Evolutionary conservation across 2,329 filamentous ascomycete species (phyloP).

Genomic region (Boeremia lycopersici): DNA sequence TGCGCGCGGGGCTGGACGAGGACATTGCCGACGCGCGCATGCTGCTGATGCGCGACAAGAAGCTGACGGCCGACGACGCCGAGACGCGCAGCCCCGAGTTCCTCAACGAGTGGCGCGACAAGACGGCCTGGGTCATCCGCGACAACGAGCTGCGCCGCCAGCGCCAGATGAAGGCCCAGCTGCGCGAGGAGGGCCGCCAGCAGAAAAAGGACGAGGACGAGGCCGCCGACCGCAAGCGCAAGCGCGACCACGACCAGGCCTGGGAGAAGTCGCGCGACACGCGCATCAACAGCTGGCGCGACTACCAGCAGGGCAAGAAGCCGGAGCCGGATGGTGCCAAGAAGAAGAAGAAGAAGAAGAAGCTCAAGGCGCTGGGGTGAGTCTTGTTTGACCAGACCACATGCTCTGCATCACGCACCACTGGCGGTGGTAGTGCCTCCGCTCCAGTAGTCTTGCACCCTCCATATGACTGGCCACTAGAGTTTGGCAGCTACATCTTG

Average conservation of each 20-base stretch:
- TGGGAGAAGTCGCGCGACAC: conserved; percentile 94
- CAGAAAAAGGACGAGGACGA: conserved; percentile 87
- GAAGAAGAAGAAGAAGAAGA: conserved; percentile 61
- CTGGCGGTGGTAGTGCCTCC: too few species aligned
- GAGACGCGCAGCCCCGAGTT: conserved; percentile 87
- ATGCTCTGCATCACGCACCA: too few species aligned
- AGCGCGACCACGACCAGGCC: conserved; percentile 87
- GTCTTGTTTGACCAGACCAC: background rate
- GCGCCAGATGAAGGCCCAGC: conserved; percentile 86
- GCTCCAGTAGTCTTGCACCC: too few species aligned
- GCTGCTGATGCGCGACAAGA: conserved; percentile 91
- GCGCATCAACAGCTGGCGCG: conserved; percentile 91
- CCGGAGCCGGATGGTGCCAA: conserved; percentile 54
- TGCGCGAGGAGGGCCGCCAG: conserved; percentile 94
- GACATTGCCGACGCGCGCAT: conserved; percentile 95
- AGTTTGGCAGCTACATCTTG: conserved; percentile 9
- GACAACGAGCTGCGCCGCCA: conserved; percentile 88
- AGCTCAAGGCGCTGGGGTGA: conserved; percentile 60
- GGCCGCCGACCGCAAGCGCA: conserved; percentile 64
- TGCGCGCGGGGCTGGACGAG: conserved; percentile 85
- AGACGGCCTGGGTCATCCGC: conserved; percentile 85
- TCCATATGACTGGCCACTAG: background rate
- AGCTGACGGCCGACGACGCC: conserved; percentile 86
- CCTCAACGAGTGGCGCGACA: conserved; percentile 83
- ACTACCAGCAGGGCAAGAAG: conserved; percentile 74